Base-by-base conservation (phyloP, 441 rosid species). In the Hura crepitans region DNA sequence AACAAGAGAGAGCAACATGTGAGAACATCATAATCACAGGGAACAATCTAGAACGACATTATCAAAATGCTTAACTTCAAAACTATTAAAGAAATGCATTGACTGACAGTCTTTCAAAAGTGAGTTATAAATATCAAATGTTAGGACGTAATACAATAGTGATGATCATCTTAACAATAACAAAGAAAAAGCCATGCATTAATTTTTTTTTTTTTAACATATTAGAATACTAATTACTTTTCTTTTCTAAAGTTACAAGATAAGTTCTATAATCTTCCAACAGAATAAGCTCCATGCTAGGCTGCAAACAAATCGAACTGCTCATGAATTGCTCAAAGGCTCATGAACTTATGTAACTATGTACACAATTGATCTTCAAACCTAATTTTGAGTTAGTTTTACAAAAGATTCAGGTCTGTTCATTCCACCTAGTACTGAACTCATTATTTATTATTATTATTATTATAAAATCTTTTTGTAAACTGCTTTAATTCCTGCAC, bases 11-110 rank as follows among this genome's bases (percentile, higher is more conserved):
- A 55, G 49, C 10, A 23, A 49, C 68, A 62, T 47, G 68, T 64
- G 51, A 70, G 75, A 69, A 69, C 56, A 72, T 79, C 65, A 81
- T 76, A 75, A 60, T 50, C 67, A 64, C 63, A 73, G 31, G 46
- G 30, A 76, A 67, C 17, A 65, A 63, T 22, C 33, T 25, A 47
- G 57, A 13, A 59, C 54, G 58, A 23, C 28, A 51, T 43, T 57
- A 4, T 25, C 43, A 55, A 59, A 72, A 59, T 57, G 51, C 59
- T 51, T 15, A 51, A 55, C 13, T 12, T 14, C 31, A 33, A 5
- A 25, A 28, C 33, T 43, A 23, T 7, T 7, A 49, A 58, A 59
- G 13, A 65, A 37, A 37, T 35, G 20, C 57, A 10, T 2, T 25
- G 18, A 42, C 43, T 20, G 43, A 53, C 0, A 66, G 28, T 22